phyloP scores from a whole-genome alignment of 352 stramenopile genomes.

The Blastocystis sp. region DNA sequence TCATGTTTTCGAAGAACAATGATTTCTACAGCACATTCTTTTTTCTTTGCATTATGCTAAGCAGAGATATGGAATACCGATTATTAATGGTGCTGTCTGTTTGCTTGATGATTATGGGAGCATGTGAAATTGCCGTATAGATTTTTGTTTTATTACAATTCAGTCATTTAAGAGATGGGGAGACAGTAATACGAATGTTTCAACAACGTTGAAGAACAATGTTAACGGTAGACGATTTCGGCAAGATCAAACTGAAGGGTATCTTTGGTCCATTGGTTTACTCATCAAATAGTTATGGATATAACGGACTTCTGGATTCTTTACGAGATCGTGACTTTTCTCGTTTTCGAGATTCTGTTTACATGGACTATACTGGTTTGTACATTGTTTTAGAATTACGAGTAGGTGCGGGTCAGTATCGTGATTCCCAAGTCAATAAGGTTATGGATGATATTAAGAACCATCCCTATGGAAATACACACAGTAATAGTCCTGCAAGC shows the following conservation, averaged over 20 bases:
- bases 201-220: background rate
- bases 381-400: background rate
- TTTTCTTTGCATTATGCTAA: background rate
- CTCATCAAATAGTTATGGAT: conserved; percentile 22
- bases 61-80: background rate
- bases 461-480: conserved; percentile 46
- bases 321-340: conserved; percentile 26
- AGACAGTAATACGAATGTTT: background rate
- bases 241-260: background rate
- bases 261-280: too few species aligned
- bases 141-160: background rate
- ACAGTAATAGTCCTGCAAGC: conserved; percentile 60
- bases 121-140: conserved; percentile 34
- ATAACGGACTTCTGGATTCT: background rate
- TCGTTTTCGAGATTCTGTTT: conserved; percentile 23
- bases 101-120: conserved; percentile 38
- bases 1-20: background rate
- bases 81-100: background rate
- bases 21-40: background rate
- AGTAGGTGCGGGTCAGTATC: conserved; percentile 26
- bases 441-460: conserved; percentile 39
- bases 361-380: conserved; percentile 51
- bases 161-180: conserved; percentile 20
- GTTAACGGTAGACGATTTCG: background rate
- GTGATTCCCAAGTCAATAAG: conserved; percentile 46